These are phyloP conservation scores for Austroboletus olivaceoglutinosus DNA, from an alignment of 1,284 basidiomycete species.

Conservation along the genomic window DNA sequence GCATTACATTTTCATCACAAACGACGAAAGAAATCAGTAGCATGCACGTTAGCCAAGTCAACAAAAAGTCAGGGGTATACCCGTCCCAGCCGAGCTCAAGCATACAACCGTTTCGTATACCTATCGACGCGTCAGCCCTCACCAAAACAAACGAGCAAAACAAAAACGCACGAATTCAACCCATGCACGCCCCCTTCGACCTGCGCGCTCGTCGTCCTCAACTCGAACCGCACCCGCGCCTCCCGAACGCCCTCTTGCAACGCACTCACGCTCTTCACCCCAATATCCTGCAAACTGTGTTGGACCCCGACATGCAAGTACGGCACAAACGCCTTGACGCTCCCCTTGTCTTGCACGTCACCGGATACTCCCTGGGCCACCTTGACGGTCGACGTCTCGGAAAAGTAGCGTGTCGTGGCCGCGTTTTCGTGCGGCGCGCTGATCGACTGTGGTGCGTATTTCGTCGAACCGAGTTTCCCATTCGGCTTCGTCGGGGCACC, in stretches of 20 bases:
- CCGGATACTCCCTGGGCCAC: slow-evolving; percentile 97
- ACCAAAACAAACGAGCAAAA: neutral
- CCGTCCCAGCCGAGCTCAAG: slow-evolving; percentile 12
- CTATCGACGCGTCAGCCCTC: slow-evolving; percentile 9
- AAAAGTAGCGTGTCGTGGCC: slow-evolving; percentile 96
- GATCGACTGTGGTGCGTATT: slow-evolving; percentile 48
- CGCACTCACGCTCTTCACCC: slow-evolving; percentile 65
- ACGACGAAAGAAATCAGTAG: neutral
- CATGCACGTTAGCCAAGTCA: neutral
- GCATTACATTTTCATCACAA: too few relatives aligned
- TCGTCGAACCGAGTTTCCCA: slow-evolving; percentile 40
- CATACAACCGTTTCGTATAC: slow-evolving; percentile 37
- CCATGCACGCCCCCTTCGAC: slow-evolving; percentile 96
- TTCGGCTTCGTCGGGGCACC: slow-evolving; percentile 27
- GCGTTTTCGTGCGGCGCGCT: slow-evolving; percentile 80
- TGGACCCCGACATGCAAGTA: slow-evolving; percentile 93
- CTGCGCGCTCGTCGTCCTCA: slow-evolving; percentile 94
- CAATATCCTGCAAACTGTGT: slow-evolving; percentile 95
- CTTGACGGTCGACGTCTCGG: slow-evolving; percentile 92
- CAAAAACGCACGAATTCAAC: slow-evolving; percentile 70
- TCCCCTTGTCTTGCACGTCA: slow-evolving; percentile 97
- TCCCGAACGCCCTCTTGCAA: slow-evolving; percentile 63
- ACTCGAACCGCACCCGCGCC: slow-evolving; percentile 85
- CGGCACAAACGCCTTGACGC: slow-evolving; percentile 86
- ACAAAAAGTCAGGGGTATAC: neutral